These are phyloP conservation scores for Datisca glomerata DNA, from an alignment of 306 rosid species.

Conservation along the genomic window DNA sequence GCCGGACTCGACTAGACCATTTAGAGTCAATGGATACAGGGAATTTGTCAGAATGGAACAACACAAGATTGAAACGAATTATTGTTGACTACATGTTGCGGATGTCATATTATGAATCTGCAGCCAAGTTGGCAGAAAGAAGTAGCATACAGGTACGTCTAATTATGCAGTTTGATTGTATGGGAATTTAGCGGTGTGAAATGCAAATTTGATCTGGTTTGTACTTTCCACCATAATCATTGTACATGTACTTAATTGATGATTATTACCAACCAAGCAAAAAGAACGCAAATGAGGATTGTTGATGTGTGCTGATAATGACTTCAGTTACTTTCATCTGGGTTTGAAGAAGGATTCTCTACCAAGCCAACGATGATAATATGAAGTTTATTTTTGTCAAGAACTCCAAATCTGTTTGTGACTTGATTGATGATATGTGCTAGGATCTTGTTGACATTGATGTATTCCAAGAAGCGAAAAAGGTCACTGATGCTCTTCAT, in stretches of 20 bases:
- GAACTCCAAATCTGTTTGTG: too few species aligned
- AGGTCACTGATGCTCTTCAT: constrained; percentile 75
- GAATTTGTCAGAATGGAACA: constrained; percentile 61
- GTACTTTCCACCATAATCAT: too few species aligned
- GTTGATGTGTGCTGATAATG: too few species aligned
- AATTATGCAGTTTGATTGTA: not conserved
- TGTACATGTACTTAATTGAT: too few species aligned
- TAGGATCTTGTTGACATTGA: constrained; percentile 94
- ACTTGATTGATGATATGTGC: not conserved
- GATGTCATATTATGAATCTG: constrained; percentile 84
- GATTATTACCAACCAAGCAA: too few species aligned
- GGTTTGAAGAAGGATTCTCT: too few species aligned
- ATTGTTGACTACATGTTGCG: constrained; percentile 96
- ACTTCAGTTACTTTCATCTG: too few species aligned
- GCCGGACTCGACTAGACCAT: constrained; percentile 66
- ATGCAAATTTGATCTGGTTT: too few species aligned
- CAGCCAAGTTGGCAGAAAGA: constrained; percentile 60
- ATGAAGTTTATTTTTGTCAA: too few species aligned
- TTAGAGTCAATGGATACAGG: constrained; percentile 74
- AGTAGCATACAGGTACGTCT: constrained; percentile 59
- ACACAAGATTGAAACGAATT: constrained; percentile 71
- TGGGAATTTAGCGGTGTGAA: too few species aligned
- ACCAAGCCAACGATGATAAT: too few species aligned
- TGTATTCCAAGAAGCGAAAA: constrained; percentile 84
- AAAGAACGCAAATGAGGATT: too few species aligned